Evolutionary conservation across 805 yeast species (phyloP).

Genomic region (Wickerhamomyces silvicola): DNA sequence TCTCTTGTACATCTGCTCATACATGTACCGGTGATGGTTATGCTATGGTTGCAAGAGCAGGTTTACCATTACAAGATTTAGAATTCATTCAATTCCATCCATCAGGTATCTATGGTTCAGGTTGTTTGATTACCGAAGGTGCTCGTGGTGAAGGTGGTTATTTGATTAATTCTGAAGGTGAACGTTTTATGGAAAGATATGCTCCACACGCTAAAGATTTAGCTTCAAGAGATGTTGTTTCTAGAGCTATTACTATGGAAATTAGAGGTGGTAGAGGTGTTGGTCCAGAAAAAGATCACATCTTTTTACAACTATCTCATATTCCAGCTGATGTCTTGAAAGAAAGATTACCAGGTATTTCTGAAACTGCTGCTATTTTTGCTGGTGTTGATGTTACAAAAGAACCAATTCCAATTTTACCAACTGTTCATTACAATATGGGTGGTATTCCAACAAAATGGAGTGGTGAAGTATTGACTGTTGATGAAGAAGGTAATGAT

Average conservation of each 20-base stretch:
- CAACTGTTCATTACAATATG: conserved; percentile 99
- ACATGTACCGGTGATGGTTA: conserved; percentile 99
- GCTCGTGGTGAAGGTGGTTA: conserved; percentile 99
- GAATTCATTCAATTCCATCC: conserved; percentile 99
- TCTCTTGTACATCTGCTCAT: conserved; percentile 98
- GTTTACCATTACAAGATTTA: conserved; percentile 93
- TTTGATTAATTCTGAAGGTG: conserved; percentile 94
- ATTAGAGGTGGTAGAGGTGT: conserved; percentile 99
- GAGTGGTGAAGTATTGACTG: conserved; percentile 88
- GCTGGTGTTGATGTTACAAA: conserved; percentile 99
- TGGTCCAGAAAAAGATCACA: conserved; percentile 93
- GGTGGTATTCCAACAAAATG: conserved; percentile 99
- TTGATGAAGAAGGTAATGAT: conserved; percentile 84
- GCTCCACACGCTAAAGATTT: conserved; percentile 98
- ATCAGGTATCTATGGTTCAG: conserved; percentile 98
- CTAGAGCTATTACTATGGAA: conserved; percentile 97
- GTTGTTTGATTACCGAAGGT: conserved; percentile 98
- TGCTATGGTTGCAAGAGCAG: conserved; percentile 98
- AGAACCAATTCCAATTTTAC: conserved; percentile 97
- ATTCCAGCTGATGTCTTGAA: conserved; percentile 85
- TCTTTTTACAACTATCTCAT: conserved; percentile 89
- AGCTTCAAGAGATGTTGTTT: conserved; percentile 97
- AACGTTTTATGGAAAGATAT: conserved; percentile 98
- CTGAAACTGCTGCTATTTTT: conserved; percentile 96
- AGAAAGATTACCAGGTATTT: conserved; percentile 98